Base-by-base conservation (phyloP, 164 flowering plant genomes). In the Berberis thunbergii region DNA sequence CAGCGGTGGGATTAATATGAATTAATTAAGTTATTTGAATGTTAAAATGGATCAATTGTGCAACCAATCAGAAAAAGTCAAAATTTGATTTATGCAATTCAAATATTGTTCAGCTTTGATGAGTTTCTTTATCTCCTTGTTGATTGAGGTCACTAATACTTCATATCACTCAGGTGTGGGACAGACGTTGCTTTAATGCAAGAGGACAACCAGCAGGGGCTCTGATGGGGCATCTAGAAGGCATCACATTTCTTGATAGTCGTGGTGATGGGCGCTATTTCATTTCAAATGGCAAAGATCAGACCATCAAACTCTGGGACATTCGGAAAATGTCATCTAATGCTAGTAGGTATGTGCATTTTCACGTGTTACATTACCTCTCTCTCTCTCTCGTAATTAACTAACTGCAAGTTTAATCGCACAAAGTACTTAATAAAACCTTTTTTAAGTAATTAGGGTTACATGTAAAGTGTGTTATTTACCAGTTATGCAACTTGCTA, bases 261-360 rank as follows among this genome's bases (percentile, higher is more conserved):
- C 92, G 89, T 43, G 88, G 94, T 61, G 98, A 93, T 80, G 98
- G 97, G 12, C 91, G 96, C 7, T 83, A 93, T 76, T 76, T 90
- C 45, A 90, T 93, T 46, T 93, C 98, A 49, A 93, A 90, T 81
- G 87, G 92, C 49, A 93, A 93, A 86, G 98, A 93, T 77, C 97
- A 93, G 78, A 69, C 86, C 13, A 80, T 80, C 74, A 93, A 93
- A 72, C 88, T 90, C 49, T 93, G 98, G 98, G 98, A 93, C 69
- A 90, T 93, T 59, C 73, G 98, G 44, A 89, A 76, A 69, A 90
- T 93, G 98, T 68, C 92, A 13, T 71, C 88, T 1, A 82, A 75
- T 69, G 64, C 77, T 61, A 49, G 64, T 54, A 41, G 86, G 96
- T 88, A 82, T 59, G 81, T 44, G 42, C 8, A 43, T 60, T 41